These are phyloP conservation scores for Globisporangium irregulare DNA, from an alignment of 352 stramenopile species.

Conservation along the genomic window DNA sequence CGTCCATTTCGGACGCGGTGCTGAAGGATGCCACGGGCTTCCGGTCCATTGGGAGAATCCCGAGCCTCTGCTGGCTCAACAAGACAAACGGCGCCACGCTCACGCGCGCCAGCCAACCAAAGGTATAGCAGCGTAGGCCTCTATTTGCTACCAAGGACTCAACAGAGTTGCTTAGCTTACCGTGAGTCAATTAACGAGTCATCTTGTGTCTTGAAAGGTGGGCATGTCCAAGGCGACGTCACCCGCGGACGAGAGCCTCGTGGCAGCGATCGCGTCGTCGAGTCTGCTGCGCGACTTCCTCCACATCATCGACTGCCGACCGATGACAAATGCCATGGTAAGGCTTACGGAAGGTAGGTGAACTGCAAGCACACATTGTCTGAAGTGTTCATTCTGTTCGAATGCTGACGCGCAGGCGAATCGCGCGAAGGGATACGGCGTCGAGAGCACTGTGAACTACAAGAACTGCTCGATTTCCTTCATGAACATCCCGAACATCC, in stretches of 20 bases:
- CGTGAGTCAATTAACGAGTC: neutral
- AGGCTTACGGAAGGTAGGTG: neutral
- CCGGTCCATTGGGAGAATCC: slow-evolving; percentile 69
- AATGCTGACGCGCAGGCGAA: slow-evolving; percentile 35
- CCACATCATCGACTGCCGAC: slow-evolving; percentile 82
- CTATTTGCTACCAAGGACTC: too few species aligned
- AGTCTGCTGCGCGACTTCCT: slow-evolving; percentile 63
- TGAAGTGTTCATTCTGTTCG: neutral
- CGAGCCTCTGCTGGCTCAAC: slow-evolving; percentile 73
- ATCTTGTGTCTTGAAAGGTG: slow-evolving; percentile 22
- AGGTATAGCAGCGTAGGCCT: slow-evolving; percentile 22
- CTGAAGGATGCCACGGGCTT: slow-evolving; percentile 75
- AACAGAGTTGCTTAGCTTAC: neutral
- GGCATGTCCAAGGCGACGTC: slow-evolving; percentile 81
- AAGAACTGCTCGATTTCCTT: slow-evolving; percentile 93
- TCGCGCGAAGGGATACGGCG: slow-evolving; percentile 91
- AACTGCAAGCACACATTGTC: too few species aligned
- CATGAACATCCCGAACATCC: slow-evolving; percentile 99
- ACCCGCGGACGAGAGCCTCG: slow-evolving; percentile 64
- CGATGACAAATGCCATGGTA: slow-evolving; percentile 77
- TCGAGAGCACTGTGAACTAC: slow-evolving; percentile 97
- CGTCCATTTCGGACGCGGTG: slow-evolving; percentile 85
- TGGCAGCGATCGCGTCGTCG: slow-evolving; percentile 60
- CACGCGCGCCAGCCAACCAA: slow-evolving; percentile 78
- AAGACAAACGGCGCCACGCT: slow-evolving; percentile 59